These are phyloP conservation scores for Mycena sp. DNA, from an alignment of 1,284 basidiomycete genomes.

Conservation along the genomic window DNA sequence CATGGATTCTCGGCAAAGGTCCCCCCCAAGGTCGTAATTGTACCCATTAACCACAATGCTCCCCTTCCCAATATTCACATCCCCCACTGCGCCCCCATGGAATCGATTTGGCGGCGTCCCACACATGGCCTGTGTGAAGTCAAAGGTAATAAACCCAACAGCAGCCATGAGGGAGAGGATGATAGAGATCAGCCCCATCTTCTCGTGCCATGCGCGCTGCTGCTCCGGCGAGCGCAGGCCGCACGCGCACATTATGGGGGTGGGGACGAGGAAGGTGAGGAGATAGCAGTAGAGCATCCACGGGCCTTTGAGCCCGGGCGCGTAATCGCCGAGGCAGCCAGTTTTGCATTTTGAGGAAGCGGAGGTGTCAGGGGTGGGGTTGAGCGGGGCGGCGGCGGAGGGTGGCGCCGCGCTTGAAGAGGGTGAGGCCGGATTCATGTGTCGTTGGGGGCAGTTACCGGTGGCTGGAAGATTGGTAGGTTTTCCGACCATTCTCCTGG, in stretches of 20 bases:
- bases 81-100: slow-evolving; percentile 80
- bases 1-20: slow-evolving; percentile 87
- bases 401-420: slow-evolving; percentile 88
- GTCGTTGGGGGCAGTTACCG: too few species aligned
- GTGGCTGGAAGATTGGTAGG: too few species aligned
- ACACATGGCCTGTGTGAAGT: slow-evolving; percentile 96
- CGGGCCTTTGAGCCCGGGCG: slow-evolving; percentile 83
- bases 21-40: slow-evolving; percentile 94
- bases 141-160: slow-evolving; percentile 98
- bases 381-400: too few species aligned
- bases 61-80: slow-evolving; percentile 70
- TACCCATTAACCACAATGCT: slow-evolving; percentile 95
- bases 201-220: slow-evolving; percentile 97
- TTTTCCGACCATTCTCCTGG: too few species aligned
- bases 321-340: slow-evolving; percentile 75
- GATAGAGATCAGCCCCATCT: slow-evolving; percentile 92
- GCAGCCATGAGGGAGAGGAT: slow-evolving; percentile 86
- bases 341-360: too few species aligned
- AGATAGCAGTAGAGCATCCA: slow-evolving; percentile 98
- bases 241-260: slow-evolving; percentile 55
- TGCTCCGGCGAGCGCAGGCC: slow-evolving; percentile 90
- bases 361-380: too few species aligned
- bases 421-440: slow-evolving; percentile 87
- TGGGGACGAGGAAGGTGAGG: slow-evolving; percentile 87
- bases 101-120: slow-evolving; percentile 84